Evolutionary conservation across 23 red algal species (phyloP).

Genomic region (Porphyridium purpureum): DNA sequence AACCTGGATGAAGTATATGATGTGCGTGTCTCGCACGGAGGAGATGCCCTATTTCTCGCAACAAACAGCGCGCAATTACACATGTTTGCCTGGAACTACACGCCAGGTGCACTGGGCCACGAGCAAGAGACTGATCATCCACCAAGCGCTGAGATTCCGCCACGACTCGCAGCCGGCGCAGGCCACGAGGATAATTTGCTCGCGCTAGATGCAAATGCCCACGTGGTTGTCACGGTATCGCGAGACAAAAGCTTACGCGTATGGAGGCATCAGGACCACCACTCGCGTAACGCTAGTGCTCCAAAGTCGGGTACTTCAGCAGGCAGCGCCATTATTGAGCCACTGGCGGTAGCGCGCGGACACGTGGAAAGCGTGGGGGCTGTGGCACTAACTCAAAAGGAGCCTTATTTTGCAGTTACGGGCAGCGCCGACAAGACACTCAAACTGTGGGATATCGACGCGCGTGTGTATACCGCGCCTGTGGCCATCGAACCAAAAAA

Average conservation of each 20-base stretch:
- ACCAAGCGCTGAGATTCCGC: background rate
- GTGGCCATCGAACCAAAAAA: background rate
- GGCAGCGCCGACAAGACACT: constrained; percentile 46
- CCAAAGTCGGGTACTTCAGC: no score
- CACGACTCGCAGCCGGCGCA: background rate
- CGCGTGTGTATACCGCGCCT: constrained; percentile 1
- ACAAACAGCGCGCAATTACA: no score
- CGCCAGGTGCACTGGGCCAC: no score
- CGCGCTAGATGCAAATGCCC: constrained; percentile 18
- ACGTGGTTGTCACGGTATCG: constrained; percentile 12
- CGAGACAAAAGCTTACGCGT: constrained; percentile 47
- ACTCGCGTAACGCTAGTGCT: no score
- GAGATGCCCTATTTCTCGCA: no score
- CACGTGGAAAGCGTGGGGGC: constrained; percentile 62
- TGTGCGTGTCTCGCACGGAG: constrained; percentile 13
- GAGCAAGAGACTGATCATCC: no score
- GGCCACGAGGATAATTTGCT: constrained; percentile 20
- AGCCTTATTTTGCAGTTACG: constrained; percentile 44
- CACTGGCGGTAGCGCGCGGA: no score
- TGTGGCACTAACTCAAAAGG: constrained; percentile 27
- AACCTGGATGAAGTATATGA: constrained; percentile 80
- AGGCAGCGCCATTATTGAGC: no score
- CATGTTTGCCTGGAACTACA: no score
- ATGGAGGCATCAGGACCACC: constrained; percentile 21
- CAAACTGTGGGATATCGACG: constrained; percentile 55